Percentiles rank a stretch among this genome's conserved stretches.
Conservation (phyloP, 768 basidiomycete species). For the Arthromyces matolae region DNA sequence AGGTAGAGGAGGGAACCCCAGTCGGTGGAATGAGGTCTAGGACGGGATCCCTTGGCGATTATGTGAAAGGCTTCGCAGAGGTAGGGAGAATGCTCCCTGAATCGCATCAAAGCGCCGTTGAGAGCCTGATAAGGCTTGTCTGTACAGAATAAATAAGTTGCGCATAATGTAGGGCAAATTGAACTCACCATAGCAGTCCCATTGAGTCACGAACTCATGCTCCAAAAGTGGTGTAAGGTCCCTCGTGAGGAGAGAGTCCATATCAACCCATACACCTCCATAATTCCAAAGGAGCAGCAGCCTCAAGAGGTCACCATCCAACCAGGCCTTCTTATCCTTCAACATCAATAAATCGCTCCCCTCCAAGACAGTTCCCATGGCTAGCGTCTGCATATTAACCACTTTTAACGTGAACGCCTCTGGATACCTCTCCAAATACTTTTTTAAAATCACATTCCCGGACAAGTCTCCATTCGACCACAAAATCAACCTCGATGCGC, state of each 20-base stretch:
- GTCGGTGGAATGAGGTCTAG: slow-evolving; percentile 77
- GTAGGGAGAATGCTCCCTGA: slow-evolving; percentile 87
- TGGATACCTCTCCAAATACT: slow-evolving; percentile 61
- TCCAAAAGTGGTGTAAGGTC: slow-evolving; percentile 85
- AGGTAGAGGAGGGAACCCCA: slow-evolving; percentile 93
- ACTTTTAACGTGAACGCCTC: slow-evolving; percentile 66
- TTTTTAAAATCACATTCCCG: slow-evolving; percentile 50
- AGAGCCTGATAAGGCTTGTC: slow-evolving; percentile 54
- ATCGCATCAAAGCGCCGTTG: slow-evolving; percentile 95
- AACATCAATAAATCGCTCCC: slow-evolving; percentile 55
- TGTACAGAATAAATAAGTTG: slow-evolving; percentile 11
- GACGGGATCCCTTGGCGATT: slow-evolving; percentile 73
- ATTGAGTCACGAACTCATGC: slow-evolving; percentile 96
- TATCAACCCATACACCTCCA: slow-evolving; percentile 96
- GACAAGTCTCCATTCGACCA: slow-evolving; percentile 89
- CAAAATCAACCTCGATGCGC: slow-evolving; percentile 63
- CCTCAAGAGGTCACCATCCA: slow-evolving; percentile 92
- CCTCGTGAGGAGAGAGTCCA: slow-evolving; percentile 91
- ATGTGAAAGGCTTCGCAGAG: slow-evolving; percentile 95
- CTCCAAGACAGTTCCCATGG: slow-evolving; percentile 73
- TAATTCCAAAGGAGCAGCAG: slow-evolving; percentile 83
- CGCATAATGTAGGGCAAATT: neutral
- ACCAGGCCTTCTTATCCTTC: slow-evolving; percentile 82
- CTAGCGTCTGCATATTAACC: slow-evolving; percentile 65
- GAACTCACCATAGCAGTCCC: slow-evolving; percentile 92